Evolutionary conservation across 2,329 filamentous ascomycete genomes (phyloP), one percentile per base, ranked within the genome.

Genomic region (Sphaerulina vaccinii): DNA sequence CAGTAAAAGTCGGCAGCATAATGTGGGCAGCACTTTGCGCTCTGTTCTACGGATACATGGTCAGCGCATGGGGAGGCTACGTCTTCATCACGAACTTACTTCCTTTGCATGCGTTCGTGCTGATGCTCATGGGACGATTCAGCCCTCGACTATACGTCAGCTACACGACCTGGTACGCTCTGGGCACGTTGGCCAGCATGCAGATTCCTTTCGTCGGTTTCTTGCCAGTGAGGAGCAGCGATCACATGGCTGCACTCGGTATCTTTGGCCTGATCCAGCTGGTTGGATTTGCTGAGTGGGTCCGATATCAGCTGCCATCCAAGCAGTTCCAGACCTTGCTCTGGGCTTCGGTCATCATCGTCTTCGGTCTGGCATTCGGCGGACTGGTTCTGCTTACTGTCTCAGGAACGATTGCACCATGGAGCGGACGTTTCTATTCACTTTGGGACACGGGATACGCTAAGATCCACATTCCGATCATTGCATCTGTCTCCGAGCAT

Each of bases 41-140:
- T 37, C 80, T 99, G 49, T 97, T 95, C 76, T 99, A 99, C 74
- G 93, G 93, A 68, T 99, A 99, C 83, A 99, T 99, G 93, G 93
- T 99, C 59, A 93, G 92, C 42, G 95, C 95, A 15, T 99, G 93
- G 93, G 93, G 93, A 80, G 93, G 93, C 68, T 99, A 99, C 72
- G 93, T 96, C 66, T 99, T 99, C 82, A 99, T 99, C 69, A 99
- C 95, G 56, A 96, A 95, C 71, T 77, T 99, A 73, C 84, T 99
- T 54, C 93, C 93, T 32, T 82, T 99, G 62, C 93, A 99, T 73
- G 85, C 89, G 6, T 91, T 99, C 64, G 90, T 96, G 40, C 80
- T 99, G 62, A 86, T 99, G 67, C 89, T 87, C 75, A 99, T 99
- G 92, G 95, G 95, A 45, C 80, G 93, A 54, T 99, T 95, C 74